Percentiles rank a stretch among this genome's conserved stretches.
Conservation (phyloP, 495 filamentous ascomycete species). For the Aspergillus coremiiformis region DNA sequence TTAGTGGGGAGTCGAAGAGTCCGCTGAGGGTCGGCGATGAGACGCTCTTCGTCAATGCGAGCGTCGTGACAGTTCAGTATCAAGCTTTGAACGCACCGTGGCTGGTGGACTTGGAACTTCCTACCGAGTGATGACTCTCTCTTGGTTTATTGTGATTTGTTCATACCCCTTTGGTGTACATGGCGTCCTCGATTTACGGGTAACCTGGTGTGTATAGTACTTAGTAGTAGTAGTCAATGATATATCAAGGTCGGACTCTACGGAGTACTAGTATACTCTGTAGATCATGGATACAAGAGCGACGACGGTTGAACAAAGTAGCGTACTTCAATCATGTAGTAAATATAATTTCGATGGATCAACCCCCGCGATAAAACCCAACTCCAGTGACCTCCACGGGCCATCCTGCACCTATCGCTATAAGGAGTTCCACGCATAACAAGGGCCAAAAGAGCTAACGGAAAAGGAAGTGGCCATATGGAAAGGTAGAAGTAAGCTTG, state of each 20-base stretch:
- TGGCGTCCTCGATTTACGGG: no score
- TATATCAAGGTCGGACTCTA: no score
- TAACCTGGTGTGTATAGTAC: no score
- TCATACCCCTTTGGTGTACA: no score
- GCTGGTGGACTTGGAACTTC: conserved; percentile 58
- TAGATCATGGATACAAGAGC: no score
- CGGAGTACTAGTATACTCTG: no score
- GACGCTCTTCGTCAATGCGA: conserved; percentile 70
- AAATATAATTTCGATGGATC: not conserved
- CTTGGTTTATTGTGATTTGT: not conserved
- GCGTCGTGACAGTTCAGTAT: conserved; percentile 48
- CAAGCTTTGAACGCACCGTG: conserved; percentile 49
- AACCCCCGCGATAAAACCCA: not conserved
- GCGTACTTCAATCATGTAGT: not conserved
- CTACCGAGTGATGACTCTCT: conserved; percentile 3
- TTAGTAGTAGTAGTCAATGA: no score
- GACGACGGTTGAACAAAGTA: not conserved
- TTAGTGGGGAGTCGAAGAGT: conserved; percentile 22
- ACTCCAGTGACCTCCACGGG: conserved; percentile 1
- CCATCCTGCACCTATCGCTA: conserved; percentile 4
- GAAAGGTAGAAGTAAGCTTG: not conserved
- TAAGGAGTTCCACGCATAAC: conserved; percentile 9
- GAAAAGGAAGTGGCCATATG: not conserved
- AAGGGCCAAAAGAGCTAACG: not conserved
- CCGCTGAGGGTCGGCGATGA: conserved; percentile 44